Conservation (phyloP, 1,284 basidiomycete species). For the Boletus smithii region DNA sequence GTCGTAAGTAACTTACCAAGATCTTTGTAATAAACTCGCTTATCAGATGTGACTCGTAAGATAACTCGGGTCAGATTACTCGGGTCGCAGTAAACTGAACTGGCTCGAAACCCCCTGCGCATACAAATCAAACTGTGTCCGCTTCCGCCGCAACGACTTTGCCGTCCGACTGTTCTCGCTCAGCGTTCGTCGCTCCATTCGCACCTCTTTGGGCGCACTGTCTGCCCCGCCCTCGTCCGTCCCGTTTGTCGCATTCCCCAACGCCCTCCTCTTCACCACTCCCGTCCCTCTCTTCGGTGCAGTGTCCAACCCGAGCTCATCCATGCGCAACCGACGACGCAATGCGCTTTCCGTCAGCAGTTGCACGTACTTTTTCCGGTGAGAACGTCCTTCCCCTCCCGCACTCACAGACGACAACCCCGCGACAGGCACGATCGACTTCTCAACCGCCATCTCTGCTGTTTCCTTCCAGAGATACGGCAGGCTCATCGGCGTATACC, state of each 20-base stretch:
- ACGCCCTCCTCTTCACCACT: conserved; percentile 10
- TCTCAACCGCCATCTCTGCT: neutral
- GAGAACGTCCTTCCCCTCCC: neutral
- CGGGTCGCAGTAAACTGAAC: conserved; percentile 16
- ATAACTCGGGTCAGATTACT: too few species aligned
- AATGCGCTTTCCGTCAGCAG: conserved; percentile 23
- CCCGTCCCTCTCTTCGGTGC: too few species aligned
- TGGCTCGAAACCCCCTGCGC: conserved; percentile 9
- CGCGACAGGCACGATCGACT: neutral
- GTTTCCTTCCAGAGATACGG: conserved; percentile 26
- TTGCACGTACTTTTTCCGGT: conserved; percentile 21
- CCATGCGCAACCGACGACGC: conserved; percentile 22
- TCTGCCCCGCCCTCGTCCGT: neutral
- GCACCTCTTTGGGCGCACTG: neutral
- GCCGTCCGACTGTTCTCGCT: conserved; percentile 16
- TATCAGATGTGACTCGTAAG: too few species aligned
- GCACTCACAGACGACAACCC: neutral
- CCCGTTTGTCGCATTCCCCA: conserved; percentile 23
- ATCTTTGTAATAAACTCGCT: too few species aligned
- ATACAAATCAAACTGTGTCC: conserved; percentile 18
- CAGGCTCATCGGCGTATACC: conserved; percentile 17
- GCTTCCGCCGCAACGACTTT: conserved; percentile 11
- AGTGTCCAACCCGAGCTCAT: conserved; percentile 7
- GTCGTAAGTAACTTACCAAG: too few species aligned
- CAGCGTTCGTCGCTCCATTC: conserved; percentile 1